Evolutionary conservation across 495 filamentous ascomycete genomes (phyloP).

Genomic region (Xylaria flabelliformis): DNA sequence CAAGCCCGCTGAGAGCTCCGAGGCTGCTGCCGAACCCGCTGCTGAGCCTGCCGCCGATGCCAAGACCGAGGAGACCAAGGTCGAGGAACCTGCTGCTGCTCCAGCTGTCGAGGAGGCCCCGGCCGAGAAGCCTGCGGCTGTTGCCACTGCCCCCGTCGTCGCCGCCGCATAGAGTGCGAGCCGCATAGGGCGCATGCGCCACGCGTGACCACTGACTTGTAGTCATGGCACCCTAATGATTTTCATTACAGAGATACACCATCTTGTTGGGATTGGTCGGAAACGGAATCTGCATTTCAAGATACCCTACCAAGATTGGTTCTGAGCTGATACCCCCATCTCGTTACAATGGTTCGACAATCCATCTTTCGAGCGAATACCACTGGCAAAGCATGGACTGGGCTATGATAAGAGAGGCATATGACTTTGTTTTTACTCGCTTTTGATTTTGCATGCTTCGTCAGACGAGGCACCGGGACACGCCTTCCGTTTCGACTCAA

Average conservation of each 20-base stretch:
- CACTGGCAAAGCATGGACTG: slow-evolving; percentile 28
- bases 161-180: slow-evolving; percentile 55
- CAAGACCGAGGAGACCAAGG: slow-evolving; percentile 27
- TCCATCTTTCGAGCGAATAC: slow-evolving; percentile 25
- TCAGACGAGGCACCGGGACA: slow-evolving; percentile 40
- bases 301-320: slow-evolving; percentile 61
- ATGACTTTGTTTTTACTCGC: slow-evolving; percentile 42
- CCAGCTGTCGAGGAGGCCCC: slow-evolving; percentile 44
- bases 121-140: slow-evolving; percentile 44
- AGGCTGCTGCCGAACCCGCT: slow-evolving; percentile 52
- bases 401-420: slow-evolving; percentile 36
- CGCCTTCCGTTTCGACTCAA: slow-evolving; percentile 40
- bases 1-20: slow-evolving; percentile 60
- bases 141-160: slow-evolving; percentile 49
- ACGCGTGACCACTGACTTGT: slow-evolving; percentile 26
- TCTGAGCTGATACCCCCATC: slow-evolving; percentile 55
- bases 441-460: slow-evolving; percentile 45
- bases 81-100: slow-evolving; percentile 44
- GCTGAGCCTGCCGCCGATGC: slow-evolving; percentile 35
- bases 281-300: slow-evolving; percentile 63
- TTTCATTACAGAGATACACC: slow-evolving; percentile 41
- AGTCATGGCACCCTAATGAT: slow-evolving; percentile 39
- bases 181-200: slow-evolving; percentile 29
- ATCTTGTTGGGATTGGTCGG: slow-evolving; percentile 52
- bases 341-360: slow-evolving; percentile 36